Conservation (phyloP, 2,329 filamentous ascomycete genomes). For the Ophiocordyceps australis region DNA sequence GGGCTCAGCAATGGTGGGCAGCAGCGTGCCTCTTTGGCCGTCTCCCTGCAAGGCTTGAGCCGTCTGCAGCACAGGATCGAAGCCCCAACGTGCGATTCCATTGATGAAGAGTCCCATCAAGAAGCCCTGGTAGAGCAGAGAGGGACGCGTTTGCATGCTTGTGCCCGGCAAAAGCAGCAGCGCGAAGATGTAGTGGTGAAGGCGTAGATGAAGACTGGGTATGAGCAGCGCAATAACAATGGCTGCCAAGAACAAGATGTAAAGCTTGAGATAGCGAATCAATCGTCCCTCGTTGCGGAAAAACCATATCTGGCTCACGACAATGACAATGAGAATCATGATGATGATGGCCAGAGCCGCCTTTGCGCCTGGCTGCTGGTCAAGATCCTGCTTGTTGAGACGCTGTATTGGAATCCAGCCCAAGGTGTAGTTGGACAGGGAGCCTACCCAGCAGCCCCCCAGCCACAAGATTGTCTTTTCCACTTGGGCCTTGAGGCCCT, state of each 20-base stretch:
- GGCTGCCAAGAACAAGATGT: slow-evolving; percentile 45
- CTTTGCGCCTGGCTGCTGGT: slow-evolving; percentile 76
- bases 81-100: slow-evolving; percentile 86
- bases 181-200: slow-evolving; percentile 89
- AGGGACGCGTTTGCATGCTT: slow-evolving; percentile 69
- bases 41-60: slow-evolving; percentile 53
- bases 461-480: slow-evolving; percentile 88
- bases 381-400: slow-evolving; percentile 76
- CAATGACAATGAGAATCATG: slow-evolving; percentile 47
- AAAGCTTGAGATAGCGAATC: slow-evolving; percentile 59
- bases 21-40: slow-evolving; percentile 39
- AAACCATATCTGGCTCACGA: slow-evolving; percentile 62
- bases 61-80: slow-evolving; percentile 76
- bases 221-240: slow-evolving; percentile 55
- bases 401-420: slow-evolving; percentile 85
- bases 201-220: slow-evolving; percentile 64
- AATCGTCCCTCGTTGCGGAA: slow-evolving; percentile 76
- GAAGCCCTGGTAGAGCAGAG: slow-evolving; percentile 75
- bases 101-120: slow-evolving; percentile 87
- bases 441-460: slow-evolving; percentile 77
- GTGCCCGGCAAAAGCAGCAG: slow-evolving; percentile 79
- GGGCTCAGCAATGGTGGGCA: slow-evolving; percentile 34
- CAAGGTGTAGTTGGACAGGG: slow-evolving; percentile 88
- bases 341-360: slow-evolving; percentile 67
- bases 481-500: slow-evolving; percentile 59